Evolutionary conservation across 2,329 filamentous ascomycete species (phyloP), one percentile per base, ranked within the genome.

Genomic region (Aspergillus piperis): DNA sequence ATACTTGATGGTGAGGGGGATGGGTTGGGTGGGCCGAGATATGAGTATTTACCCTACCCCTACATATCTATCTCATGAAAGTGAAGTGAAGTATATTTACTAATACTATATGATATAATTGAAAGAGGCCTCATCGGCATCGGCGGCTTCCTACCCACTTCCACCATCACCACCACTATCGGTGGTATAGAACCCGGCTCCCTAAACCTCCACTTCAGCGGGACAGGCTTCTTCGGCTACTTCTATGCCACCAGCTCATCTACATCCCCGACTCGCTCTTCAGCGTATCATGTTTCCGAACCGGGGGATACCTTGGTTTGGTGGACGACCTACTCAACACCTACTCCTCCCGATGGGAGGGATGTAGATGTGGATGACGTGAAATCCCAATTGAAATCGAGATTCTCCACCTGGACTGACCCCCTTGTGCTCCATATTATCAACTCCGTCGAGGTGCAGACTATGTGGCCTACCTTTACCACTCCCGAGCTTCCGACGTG

Each of bases 171-270:
- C 10, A 25, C 30, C 23, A 25, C 23, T 2, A 25, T 25, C 23
- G 23, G 23, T 25, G 23, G 23, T 25, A 27, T 27, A 27, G 11
- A 13, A 36, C 4, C 71, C 17, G 75, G 75, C 5, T 70, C 71
- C 1, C 79, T 82, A 74, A 74, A 73, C 41, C 72, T 83, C 48
- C 70, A 77, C 0, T 81, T 82, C 58, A 80, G 81, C 1, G 72
- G 77, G 0, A 81, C 81, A 54, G 81, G 82, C 0, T 83, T 83
- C 65, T 83, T 83, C 62, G 81, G 82, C 1, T 83, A 82, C 65
- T 76, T 77, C 25, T 78, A 75, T 53, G 66, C 72, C 13, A 64
- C 66, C 7, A 73, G 68, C 42, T 61, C 67, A 3, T 8, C 55
- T 8, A 55, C 62, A 2, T 66, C 64, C 13, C 58, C 32, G 4